Evolutionary conservation across 345 rosid genomes (phyloP).

Genomic region (Abelmoschus esculentus): DNA sequence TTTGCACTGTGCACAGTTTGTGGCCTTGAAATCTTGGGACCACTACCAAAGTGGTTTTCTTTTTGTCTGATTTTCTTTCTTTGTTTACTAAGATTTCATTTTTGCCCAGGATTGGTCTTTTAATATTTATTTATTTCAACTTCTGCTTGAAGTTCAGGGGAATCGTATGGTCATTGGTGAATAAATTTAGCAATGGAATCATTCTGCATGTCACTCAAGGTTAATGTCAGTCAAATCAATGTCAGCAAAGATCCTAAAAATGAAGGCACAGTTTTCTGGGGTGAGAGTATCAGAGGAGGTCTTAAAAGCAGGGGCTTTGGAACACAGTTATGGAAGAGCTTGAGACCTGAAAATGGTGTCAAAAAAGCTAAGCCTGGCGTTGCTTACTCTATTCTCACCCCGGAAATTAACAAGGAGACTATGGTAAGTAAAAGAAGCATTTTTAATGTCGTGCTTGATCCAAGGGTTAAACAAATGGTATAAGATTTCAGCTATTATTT

Average conservation of each 20-base stretch:
- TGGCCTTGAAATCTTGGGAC: background rate
- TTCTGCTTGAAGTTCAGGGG: background rate
- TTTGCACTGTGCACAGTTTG: background rate
- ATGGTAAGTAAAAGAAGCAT: conserved; percentile 26
- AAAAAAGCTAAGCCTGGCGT: conserved; percentile 30
- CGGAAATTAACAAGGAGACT: background rate
- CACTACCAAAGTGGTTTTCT: background rate
- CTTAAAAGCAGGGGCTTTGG: conserved; percentile 10
- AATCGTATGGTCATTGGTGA: background rate
- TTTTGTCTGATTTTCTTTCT: background rate
- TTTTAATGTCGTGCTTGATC: background rate
- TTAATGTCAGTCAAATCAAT: conserved; percentile 14
- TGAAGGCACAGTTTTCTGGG: conserved; percentile 39
- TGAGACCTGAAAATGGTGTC: conserved; percentile 18
- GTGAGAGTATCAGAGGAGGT: conserved; percentile 24
- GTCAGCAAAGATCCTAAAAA: conserved; percentile 11
- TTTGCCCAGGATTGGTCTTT: background rate
- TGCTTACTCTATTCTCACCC: conserved; percentile 34
- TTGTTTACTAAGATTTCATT: background rate
- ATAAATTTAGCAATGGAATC: conserved; percentile 39
- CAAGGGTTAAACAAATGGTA: too few relatives aligned
- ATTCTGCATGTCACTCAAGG: conserved; percentile 31
- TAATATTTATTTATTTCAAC: background rate
- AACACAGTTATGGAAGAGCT: conserved; percentile 18
- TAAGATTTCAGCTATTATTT: background rate